These are phyloP conservation scores for Gentiana straminea DNA, from an alignment of 257 asterid genomes.

Conservation along the genomic window DNA sequence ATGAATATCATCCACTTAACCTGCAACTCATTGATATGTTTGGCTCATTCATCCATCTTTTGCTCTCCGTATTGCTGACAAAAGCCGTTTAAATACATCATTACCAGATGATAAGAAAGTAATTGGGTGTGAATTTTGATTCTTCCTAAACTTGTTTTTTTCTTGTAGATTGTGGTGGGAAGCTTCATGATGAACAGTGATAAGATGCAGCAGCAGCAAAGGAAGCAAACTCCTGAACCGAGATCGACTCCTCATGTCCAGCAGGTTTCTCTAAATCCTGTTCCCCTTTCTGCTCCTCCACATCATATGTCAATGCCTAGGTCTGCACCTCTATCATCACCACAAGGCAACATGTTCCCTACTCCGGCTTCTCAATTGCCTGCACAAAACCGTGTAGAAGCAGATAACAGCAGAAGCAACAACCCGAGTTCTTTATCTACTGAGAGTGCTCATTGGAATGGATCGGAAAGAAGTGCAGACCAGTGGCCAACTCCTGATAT, in stretches of 20 bases:
- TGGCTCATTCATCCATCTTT: too few relatives aligned
- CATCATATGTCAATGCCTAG: too few relatives aligned
- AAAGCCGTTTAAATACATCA: too few relatives aligned
- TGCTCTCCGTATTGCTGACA: too few relatives aligned
- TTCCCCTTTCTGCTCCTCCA: conserved; percentile 26
- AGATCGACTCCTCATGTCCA: conserved; percentile 18
- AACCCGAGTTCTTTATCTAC: conserved; percentile 43
- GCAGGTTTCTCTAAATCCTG: conserved; percentile 33
- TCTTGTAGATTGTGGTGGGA: conserved; percentile 62
- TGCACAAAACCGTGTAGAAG: conserved; percentile 37
- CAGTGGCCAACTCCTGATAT: conserved; percentile 71
- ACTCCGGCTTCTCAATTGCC: conserved; percentile 31
- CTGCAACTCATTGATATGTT: too few relatives aligned
- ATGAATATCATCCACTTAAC: too few relatives aligned
- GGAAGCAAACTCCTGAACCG: conserved; percentile 29
- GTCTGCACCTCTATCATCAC: conserved; percentile 52
- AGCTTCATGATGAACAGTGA: conserved; percentile 50
- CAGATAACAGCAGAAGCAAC: conserved; percentile 31
- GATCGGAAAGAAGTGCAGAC: conserved; percentile 31
- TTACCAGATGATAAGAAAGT: too few relatives aligned
- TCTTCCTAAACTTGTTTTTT: too few relatives aligned
- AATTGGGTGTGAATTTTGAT: too few relatives aligned
- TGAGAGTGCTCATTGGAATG: conserved; percentile 49
- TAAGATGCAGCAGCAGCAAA: conserved; percentile 35
- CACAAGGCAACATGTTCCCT: conserved; percentile 22